These are phyloP conservation scores for Cyberlindnera maritima DNA, from an alignment of 805 yeast species.

Conservation along the genomic window DNA sequence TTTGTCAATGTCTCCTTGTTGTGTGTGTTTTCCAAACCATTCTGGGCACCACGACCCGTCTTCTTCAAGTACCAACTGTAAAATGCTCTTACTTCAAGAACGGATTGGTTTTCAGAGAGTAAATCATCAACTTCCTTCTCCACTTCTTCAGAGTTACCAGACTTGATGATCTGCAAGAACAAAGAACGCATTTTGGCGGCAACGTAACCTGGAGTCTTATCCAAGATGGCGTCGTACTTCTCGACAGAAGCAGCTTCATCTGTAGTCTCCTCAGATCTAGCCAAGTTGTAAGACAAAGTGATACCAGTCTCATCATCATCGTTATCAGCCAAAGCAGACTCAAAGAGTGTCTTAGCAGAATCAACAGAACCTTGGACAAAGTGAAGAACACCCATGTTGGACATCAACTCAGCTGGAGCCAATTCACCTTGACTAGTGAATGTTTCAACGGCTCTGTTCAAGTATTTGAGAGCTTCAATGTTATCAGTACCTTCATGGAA, in stretches of 20 bases:
- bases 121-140: constrained; percentile 54
- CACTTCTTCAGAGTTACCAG: constrained; percentile 38
- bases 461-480: constrained; percentile 61
- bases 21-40: constrained; percentile 67
- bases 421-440: constrained; percentile 31
- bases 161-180: constrained; percentile 53
- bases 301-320: constrained; percentile 33
- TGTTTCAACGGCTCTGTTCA: constrained; percentile 59
- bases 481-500: constrained; percentile 67
- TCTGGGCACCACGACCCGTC: constrained; percentile 44
- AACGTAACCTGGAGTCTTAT: constrained; percentile 63
- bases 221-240: constrained; percentile 54
- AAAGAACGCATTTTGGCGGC: constrained; percentile 74
- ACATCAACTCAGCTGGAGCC: constrained; percentile 59
- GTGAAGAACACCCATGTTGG: constrained; percentile 83
- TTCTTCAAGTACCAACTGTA: constrained; percentile 83
- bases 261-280: constrained; percentile 64
- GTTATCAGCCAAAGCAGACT: constrained; percentile 48
- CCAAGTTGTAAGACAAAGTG: constrained; percentile 68
- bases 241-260: constrained; percentile 27
- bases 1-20: constrained; percentile 83
- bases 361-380: constrained; percentile 60
- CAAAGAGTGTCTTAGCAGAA: constrained; percentile 56
- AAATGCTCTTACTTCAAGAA: constrained; percentile 84
- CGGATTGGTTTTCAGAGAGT: constrained; percentile 50